Percentiles rank a stretch among this genome's conserved stretches.
phyloP scores from a whole-genome alignment of 495 filamentous ascomycete species.

The Niebla homalea region DNA sequence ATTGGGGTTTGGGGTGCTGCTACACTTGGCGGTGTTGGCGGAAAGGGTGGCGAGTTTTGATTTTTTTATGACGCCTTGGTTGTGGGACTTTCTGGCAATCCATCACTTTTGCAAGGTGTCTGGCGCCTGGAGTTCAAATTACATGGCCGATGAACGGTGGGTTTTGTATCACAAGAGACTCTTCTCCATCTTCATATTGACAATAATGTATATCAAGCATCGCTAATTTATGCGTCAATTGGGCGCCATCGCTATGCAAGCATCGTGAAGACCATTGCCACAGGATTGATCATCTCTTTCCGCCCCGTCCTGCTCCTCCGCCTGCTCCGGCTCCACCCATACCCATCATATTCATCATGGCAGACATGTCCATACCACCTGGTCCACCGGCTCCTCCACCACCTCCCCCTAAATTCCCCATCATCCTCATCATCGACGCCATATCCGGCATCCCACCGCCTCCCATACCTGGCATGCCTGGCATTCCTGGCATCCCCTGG shows the following conservation, averaged over 20 bases:
- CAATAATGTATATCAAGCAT: neutral
- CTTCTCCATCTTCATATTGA: neutral
- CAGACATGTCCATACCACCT: conserved; percentile 21
- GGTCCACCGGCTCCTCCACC: conserved; percentile 27
- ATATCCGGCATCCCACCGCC: conserved; percentile 54
- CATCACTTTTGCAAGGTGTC: neutral
- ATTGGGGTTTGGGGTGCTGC: conserved; percentile 73
- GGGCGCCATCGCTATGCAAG: neutral
- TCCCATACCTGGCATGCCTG: conserved; percentile 43
- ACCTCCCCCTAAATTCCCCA: conserved; percentile 42
- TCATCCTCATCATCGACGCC: conserved; percentile 74
- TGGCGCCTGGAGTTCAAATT: neutral
- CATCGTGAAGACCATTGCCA: neutral
- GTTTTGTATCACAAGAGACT: neutral
- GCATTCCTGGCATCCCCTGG: conserved; percentile 29
- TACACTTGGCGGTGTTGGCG: conserved; percentile 40
- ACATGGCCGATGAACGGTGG: neutral
- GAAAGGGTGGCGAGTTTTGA: conserved; percentile 41
- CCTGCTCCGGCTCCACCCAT: neutral
- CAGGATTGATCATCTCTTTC: neutral
- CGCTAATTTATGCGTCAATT: neutral
- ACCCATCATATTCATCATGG: conserved; percentile 4
- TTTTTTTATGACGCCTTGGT: conserved; percentile 26
- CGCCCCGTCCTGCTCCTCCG: neutral
- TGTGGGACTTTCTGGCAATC: neutral